Evolutionary conservation across 257 asterid species (phyloP), one percentile per base, ranked within the genome.

Genomic region (Echites panduratus): DNA sequence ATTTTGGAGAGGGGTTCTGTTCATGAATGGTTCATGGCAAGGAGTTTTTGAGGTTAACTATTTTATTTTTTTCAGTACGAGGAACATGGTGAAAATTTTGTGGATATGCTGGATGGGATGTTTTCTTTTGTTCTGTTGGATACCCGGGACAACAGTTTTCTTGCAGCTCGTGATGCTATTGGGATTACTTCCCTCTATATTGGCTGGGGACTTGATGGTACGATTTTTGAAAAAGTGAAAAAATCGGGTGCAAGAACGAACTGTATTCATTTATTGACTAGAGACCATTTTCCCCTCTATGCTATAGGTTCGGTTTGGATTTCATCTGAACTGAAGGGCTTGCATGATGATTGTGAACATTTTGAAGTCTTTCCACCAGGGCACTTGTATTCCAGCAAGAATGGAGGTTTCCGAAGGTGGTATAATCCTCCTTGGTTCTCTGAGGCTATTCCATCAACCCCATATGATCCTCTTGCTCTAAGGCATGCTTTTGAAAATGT

Each of bases 161-260:
- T 95, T 53, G 97, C 73, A 27, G 99, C 97, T 54, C 98, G 98
- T 11, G 99, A 95, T 77, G 98, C 98, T 50, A 80, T 95, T 54
- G 99, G 99, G 56, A 90, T 95, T 77, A 95, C 99, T 67, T 87
- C 99, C 52, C 90, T 92, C 19, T 95, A 92, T 50, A 89, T 95
- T 59, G 99, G 99, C 19, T 90, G 98, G 98, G 98, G 97, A 67
- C 96, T 90, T 66, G 99, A 95, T 81, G 99, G 99, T 92, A 82
- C 40, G 74, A 38, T 24, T 67, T 32, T 53, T 3, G 24, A 6
- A 9, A 7, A 43, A 22, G 7, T 70, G 9, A 26, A 11, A 20
- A 20, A 11, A 20, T 53, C n/a, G n/a, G 9, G 43, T 56, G 35
- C 24, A 4, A 50, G 6, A 32, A 56, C 11, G 41, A 48, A 43